Conservation (phyloP, 176 grass and related monocot species). For the Oryza officinalis region DNA sequence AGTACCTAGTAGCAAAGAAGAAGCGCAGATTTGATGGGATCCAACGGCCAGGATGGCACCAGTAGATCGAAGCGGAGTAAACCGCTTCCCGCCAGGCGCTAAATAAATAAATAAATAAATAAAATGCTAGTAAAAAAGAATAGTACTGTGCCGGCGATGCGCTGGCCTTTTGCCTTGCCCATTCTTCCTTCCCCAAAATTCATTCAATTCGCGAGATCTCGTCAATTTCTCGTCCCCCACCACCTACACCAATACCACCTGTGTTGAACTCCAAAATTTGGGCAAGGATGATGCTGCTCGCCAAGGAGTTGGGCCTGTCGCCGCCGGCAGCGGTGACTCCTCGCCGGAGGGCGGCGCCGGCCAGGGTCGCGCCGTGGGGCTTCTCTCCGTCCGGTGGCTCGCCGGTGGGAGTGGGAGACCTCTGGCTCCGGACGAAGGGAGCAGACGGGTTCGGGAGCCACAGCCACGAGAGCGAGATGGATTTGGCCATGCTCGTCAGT, state of each 20-base stretch:
- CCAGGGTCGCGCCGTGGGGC: constrained; percentile 43
- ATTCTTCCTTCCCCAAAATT: background rate
- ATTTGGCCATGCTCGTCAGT: constrained; percentile 77
- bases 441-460: constrained; percentile 33
- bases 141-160: too few species aligned
- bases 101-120: too few species aligned
- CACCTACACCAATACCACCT: too few species aligned
- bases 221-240: background rate
- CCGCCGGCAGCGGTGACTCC: constrained; percentile 45
- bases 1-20: too few species aligned
- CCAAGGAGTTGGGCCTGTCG: constrained; percentile 66
- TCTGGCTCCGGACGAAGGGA: constrained; percentile 37
- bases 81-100: background rate
- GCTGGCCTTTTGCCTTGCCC: too few species aligned
- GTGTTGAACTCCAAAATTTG: too few species aligned
- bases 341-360: constrained; percentile 35
- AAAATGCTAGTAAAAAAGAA: too few species aligned
- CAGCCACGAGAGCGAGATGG: constrained; percentile 87
- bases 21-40: background rate
- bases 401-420: constrained; percentile 37
- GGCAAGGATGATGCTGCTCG: constrained; percentile 68
- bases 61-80: background rate
- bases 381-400: constrained; percentile 34
- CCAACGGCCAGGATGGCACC: background rate
- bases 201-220: background rate